These are phyloP conservation scores for Colletotrichum tofieldiae DNA, from an alignment of 2,329 filamentous ascomycete genomes.

Conservation along the genomic window DNA sequence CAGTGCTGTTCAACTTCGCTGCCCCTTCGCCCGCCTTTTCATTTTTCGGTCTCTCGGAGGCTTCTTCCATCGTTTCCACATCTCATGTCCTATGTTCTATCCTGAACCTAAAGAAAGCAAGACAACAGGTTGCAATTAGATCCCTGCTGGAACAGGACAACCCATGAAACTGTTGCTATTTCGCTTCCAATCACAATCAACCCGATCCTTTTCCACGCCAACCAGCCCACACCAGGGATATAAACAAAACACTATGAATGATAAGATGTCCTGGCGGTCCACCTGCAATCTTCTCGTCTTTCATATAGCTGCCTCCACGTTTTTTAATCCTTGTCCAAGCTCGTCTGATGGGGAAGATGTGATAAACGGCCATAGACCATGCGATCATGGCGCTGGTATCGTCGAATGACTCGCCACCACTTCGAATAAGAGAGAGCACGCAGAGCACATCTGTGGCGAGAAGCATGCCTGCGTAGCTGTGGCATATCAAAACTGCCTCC, in stretches of 20 bases:
- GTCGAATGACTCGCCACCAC: conserved; percentile 2
- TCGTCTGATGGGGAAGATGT: conserved; percentile 23
- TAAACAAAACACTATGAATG: background rate
- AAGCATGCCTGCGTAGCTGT: conserved; percentile 27
- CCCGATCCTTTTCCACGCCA: background rate
- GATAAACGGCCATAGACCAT: conserved; percentile 23
- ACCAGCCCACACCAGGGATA: background rate
- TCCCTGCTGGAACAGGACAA: too few relatives aligned
- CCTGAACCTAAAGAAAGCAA: too few relatives aligned
- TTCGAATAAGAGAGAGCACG: conserved; percentile 1
- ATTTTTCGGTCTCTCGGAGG: too few relatives aligned
- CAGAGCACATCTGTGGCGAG: conserved; percentile 20
- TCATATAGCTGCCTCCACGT: background rate
- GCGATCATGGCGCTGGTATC: conserved; percentile 9
- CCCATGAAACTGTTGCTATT: too few relatives aligned
- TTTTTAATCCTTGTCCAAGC: conserved; percentile 23
- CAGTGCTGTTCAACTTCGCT: too few relatives aligned
- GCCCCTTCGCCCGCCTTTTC: too few relatives aligned
- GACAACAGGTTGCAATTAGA: too few relatives aligned
- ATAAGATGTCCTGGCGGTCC: conserved; percentile 17
- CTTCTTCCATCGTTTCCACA: too few relatives aligned
- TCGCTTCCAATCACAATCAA: too few relatives aligned
- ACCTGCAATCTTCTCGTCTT: conserved; percentile 16
- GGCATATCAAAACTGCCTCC: conserved; percentile 26
- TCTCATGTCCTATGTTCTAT: too few relatives aligned